These are phyloP conservation scores for Thelonectria discophora DNA, from an alignment of 2,329 filamentous ascomycete species.

Conservation along the genomic window DNA sequence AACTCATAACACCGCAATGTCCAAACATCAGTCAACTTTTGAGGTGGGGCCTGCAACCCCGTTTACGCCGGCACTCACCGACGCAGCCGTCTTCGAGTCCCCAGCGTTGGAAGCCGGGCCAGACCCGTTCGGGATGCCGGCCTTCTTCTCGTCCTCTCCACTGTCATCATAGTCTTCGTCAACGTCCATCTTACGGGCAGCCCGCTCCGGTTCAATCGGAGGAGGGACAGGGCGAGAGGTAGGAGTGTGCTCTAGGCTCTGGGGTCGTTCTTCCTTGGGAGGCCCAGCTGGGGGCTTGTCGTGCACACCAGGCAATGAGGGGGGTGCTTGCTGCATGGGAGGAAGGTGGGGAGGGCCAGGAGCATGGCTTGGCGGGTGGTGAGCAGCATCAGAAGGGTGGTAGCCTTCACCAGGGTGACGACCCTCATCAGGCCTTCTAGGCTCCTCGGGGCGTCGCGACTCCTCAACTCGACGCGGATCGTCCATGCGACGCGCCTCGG, in stretches of 20 bases:
- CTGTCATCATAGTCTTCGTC: constrained; percentile 98
- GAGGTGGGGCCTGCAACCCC: constrained; percentile 51
- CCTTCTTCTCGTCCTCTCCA: constrained; percentile 82
- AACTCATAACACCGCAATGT: constrained; percentile 34
- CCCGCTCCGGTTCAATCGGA: constrained; percentile 75
- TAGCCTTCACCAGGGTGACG: constrained; percentile 81
- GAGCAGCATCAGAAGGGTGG: constrained; percentile 91
- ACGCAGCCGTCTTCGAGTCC: constrained; percentile 61
- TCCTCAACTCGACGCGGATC: constrained; percentile 71
- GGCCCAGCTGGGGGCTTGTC: constrained; percentile 53
- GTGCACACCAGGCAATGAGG: constrained; percentile 63
- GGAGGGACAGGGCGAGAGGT: constrained; percentile 59
- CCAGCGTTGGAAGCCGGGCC: constrained; percentile 58
- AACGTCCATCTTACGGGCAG: constrained; percentile 93
- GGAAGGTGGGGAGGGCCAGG: constrained; percentile 65
- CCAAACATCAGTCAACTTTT: constrained; percentile 55
- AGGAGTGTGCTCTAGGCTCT: constrained; percentile 50
- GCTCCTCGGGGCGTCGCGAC: constrained; percentile 66
- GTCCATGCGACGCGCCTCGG: constrained; percentile 73
- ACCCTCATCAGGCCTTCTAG: constrained; percentile 65
- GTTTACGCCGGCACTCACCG: constrained; percentile 59
- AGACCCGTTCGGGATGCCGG: constrained; percentile 53
- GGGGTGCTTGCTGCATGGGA: constrained; percentile 69
- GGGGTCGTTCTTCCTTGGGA: constrained; percentile 68
- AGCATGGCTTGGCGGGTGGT: constrained; percentile 70